phyloP scores from a whole-genome alignment of 768 basidiomycete species.

The Suillus luteus region DNA sequence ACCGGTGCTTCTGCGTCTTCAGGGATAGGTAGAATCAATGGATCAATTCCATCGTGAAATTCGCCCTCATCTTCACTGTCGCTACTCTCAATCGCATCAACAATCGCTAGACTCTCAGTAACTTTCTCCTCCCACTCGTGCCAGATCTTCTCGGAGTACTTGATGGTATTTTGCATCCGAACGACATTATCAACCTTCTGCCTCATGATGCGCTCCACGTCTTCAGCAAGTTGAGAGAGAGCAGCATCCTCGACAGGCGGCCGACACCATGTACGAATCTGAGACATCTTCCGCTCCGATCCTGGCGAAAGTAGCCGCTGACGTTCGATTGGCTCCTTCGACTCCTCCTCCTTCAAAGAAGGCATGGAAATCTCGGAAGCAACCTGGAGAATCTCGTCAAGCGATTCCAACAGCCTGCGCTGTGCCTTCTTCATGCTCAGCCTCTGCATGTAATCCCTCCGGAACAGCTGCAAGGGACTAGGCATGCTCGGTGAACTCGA shows the following conservation, averaged over 20 bases:
- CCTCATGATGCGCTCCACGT: constrained; percentile 86
- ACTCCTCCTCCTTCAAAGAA: constrained; percentile 87
- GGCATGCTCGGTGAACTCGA: constrained; percentile 70
- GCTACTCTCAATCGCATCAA: constrained; percentile 57
- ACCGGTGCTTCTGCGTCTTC: constrained; percentile 26
- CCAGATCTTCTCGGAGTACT: constrained; percentile 95
- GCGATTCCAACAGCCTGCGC: constrained; percentile 77
- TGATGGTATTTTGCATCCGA: constrained; percentile 94
- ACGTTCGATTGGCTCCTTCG: constrained; percentile 88
- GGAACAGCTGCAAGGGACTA: constrained; percentile 78
- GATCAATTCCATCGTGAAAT: constrained; percentile 32
- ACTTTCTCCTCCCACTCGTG: constrained; percentile 96
- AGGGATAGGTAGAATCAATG: constrained; percentile 17
- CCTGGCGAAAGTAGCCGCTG: constrained; percentile 87
- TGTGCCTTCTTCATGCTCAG: constrained; percentile 82
- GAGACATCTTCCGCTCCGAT: constrained; percentile 85
- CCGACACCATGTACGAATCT: constrained; percentile 83
- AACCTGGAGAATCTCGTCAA: constrained; percentile 82
- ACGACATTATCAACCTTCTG: constrained; percentile 95
- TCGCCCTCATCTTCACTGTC: constrained; percentile 46
- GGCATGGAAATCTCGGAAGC: constrained; percentile 85
- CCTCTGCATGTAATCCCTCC: constrained; percentile 75
- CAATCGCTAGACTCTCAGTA: constrained; percentile 59
- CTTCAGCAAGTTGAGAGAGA: constrained; percentile 77
- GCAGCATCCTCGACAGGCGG: constrained; percentile 87